Evolutionary conservation across 768 basidiomycete species (phyloP).

Genomic region (Psilocybe tampanensis): DNA sequence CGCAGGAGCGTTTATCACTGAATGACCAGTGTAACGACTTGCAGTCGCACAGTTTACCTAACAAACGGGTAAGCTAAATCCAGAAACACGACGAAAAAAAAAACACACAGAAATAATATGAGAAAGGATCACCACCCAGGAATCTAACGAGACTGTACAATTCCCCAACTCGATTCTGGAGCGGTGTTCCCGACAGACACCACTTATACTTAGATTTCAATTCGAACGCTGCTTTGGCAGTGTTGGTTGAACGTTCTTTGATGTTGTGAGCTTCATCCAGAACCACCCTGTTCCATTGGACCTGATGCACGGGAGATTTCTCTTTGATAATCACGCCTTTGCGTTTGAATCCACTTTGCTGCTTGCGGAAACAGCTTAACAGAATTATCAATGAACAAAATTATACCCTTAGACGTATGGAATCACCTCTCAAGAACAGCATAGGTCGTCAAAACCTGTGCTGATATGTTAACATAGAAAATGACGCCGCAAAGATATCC

Average conservation of each 20-base stretch:
- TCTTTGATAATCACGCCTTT: slow-evolving; percentile 86
- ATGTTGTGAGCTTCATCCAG: slow-evolving; percentile 98
- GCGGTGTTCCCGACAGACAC: slow-evolving; percentile 96
- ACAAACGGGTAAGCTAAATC: background rate
- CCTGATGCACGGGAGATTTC: slow-evolving; percentile 79
- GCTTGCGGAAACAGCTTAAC: slow-evolving; percentile 83
- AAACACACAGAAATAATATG: slow-evolving; percentile 84
- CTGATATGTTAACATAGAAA: background rate
- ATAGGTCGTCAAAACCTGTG: slow-evolving; percentile 81
- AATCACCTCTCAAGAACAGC: slow-evolving; percentile 75
- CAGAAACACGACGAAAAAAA: slow-evolving; percentile 3
- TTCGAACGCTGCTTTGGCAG: slow-evolving; percentile 96
- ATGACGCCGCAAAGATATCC: background rate
- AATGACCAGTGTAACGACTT: slow-evolving; percentile 97
- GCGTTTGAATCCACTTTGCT: slow-evolving; percentile 89
- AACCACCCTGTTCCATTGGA: slow-evolving; percentile 84
- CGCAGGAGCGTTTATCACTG: slow-evolving; percentile 78
- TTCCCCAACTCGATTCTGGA: slow-evolving; percentile 99
- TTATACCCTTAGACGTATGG: background rate
- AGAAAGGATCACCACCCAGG: slow-evolving; percentile 90
- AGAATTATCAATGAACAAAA: background rate
- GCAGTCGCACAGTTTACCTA: slow-evolving; percentile 90
- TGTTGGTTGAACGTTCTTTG: slow-evolving; percentile 93
- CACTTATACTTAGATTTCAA: slow-evolving; percentile 80
- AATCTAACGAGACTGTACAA: slow-evolving; percentile 94